These are phyloP conservation scores for Cystobasidium onofrii DNA, from an alignment of 768 basidiomycete genomes.

Conservation along the genomic window DNA sequence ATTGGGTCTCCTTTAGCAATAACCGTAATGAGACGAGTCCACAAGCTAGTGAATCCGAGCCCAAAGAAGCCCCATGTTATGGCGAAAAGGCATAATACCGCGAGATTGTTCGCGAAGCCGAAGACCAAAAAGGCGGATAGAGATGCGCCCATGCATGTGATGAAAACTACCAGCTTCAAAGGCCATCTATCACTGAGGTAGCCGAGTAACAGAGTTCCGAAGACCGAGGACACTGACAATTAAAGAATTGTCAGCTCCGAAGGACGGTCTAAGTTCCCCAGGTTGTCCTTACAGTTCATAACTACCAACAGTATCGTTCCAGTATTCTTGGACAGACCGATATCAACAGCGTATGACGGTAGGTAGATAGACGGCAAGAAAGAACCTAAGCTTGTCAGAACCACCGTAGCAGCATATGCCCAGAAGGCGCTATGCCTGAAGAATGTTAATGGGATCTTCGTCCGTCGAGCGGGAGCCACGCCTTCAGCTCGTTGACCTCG, in stretches of 20 bases:
- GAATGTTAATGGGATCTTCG: neutral
- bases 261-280: neutral
- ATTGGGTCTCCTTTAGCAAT: constrained; percentile 1
- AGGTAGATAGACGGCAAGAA: constrained; percentile 23
- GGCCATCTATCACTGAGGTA: constrained; percentile 22
- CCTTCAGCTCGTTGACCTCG: neutral
- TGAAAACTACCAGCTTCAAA: neutral
- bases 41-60: constrained; percentile 19
- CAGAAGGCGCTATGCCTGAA: constrained; percentile 14
- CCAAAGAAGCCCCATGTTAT: constrained; percentile 14
- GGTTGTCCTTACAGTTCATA: neutral
- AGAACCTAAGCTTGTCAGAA: neutral
- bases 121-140: constrained; percentile 3
- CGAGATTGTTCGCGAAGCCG: constrained; percentile 5
- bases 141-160: constrained; percentile 13
- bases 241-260: neutral
- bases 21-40: constrained; percentile 12
- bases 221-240: neutral
- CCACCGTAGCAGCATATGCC: neutral
- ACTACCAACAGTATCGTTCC: constrained; percentile 10
- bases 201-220: neutral
- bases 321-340: neutral
- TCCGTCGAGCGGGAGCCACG: neutral
- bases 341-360: neutral
- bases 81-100: constrained; percentile 10